phyloP scores from a whole-genome alignment of 352 stramenopile genomes.

The Phytophthora fragariaefolia region DNA sequence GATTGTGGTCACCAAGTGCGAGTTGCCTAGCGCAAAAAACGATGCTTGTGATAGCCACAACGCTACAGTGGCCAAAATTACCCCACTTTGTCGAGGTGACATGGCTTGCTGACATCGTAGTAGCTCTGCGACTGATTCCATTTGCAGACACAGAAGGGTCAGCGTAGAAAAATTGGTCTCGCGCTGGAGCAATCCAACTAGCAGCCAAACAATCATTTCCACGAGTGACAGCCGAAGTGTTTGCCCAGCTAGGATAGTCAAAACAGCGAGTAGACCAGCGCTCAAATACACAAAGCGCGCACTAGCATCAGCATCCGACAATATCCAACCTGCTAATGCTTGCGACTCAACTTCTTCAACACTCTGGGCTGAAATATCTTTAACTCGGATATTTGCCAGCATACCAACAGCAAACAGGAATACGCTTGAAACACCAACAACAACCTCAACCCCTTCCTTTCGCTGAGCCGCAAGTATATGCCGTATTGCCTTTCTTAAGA shows the following conservation, averaged over 20 bases:
- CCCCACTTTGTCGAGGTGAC: conserved; percentile 9
- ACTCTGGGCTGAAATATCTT: conserved; percentile 20
- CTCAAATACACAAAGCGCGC: conserved; percentile 59
- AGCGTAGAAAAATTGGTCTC: conserved; percentile 66
- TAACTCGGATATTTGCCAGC: conserved; percentile 33
- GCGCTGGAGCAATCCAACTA: conserved; percentile 68
- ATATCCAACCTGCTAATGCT: conserved; percentile 14
- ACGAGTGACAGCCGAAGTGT: conserved; percentile 20
- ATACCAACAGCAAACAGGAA: conserved; percentile 38
- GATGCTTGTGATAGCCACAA: conserved; percentile 66
- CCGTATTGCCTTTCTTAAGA: conserved; percentile 36
- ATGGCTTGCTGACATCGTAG: conserved; percentile 13
- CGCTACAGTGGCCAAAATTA: conserved; percentile 35
- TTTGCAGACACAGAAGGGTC: conserved; percentile 55
- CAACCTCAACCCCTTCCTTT: conserved; percentile 11
- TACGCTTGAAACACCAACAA: conserved; percentile 19
- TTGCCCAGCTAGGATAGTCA: conserved; percentile 8
- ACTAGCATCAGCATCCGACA: conserved; percentile 42
- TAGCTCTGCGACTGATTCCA: conserved; percentile 39
- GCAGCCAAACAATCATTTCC: conserved; percentile 71
- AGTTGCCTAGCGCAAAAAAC: conserved; percentile 90
- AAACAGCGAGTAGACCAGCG: conserved; percentile 23
- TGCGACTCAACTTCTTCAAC: conserved; percentile 6
- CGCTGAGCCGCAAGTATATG: neutral
- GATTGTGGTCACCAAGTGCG: conserved; percentile 89